A percentile compares a stretch with the other conserved stretches of the same genome.
These are phyloP conservation scores for Podila verticillata DNA, from an alignment of 192 early-diverging fungal genomes.

Conservation along the genomic window DNA sequence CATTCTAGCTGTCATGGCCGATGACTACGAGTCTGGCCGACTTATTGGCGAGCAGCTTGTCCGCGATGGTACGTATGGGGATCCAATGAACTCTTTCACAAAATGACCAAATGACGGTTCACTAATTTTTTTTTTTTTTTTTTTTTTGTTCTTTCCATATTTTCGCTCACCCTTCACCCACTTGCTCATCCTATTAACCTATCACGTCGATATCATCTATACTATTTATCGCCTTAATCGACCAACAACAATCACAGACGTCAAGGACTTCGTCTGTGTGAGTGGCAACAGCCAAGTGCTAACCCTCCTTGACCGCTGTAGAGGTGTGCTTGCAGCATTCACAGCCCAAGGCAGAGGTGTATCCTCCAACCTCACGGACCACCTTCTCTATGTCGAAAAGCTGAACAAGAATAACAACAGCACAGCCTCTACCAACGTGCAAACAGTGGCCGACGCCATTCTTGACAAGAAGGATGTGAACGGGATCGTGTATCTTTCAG, in stretches of 20 bases:
- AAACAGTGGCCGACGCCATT: not conserved
- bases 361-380: constrained; percentile 12
- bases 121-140: no score
- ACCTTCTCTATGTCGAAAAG: constrained; percentile 11
- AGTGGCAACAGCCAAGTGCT: constrained; percentile 3
- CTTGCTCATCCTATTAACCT: no score
- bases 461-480: constrained; percentile 3
- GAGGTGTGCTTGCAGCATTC: constrained; percentile 31
- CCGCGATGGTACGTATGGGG: not conserved
- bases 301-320: constrained; percentile 33
- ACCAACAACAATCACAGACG: constrained; percentile 8
- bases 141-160: no score
- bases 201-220: no score
- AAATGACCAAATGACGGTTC: no score
- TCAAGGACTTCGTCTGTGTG: constrained; percentile 44
- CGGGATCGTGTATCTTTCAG: constrained; percentile 30
- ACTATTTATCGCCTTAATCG: no score
- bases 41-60: constrained; percentile 35
- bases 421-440: not conserved
- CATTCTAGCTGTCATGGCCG: constrained; percentile 39
- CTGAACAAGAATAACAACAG: not conserved
- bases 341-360: not conserved
- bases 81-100: no score
- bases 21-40: constrained; percentile 32
- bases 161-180: no score